Evolutionary conservation across 352 stramenopile genomes (phyloP).

Genomic region (Pythium phragmitis): DNA sequence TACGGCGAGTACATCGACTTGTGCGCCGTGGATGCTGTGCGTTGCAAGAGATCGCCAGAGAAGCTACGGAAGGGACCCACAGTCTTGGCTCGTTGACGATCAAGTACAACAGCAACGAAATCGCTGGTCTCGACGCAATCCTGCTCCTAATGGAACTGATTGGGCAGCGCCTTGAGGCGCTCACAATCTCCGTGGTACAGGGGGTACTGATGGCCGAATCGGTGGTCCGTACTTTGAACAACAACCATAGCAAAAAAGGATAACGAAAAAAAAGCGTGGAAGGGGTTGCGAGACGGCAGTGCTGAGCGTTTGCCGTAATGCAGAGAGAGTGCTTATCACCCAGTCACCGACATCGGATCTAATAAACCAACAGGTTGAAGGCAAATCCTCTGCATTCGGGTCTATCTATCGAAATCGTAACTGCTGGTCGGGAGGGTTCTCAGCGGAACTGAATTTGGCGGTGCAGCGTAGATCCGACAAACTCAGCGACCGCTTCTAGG

Average conservation of each 20-base stretch:
- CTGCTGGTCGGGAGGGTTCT: neutral
- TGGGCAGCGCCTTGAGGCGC: neutral
- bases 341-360: no score
- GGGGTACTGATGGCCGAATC: neutral
- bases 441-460: conserved; percentile 9
- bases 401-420: no score
- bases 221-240: neutral
- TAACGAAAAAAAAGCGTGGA: no score
- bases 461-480: neutral
- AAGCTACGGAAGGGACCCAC: neutral
- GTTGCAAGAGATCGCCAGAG: neutral
- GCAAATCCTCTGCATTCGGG: no score
- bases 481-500: neutral
- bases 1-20: conserved; percentile 5
- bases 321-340: no score
- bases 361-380: no score
- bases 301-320: no score
- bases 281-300: no score
- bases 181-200: conserved; percentile 16
- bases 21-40: neutral
- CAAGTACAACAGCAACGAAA: neutral
- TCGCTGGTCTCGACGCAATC: conserved; percentile 2
- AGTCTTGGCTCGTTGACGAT: conserved; percentile 6
- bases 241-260: no score
- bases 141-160: neutral